Base-by-base conservation (phyloP, 2,329 filamentous ascomycete species). In the Samsoniella hepiali region DNA sequence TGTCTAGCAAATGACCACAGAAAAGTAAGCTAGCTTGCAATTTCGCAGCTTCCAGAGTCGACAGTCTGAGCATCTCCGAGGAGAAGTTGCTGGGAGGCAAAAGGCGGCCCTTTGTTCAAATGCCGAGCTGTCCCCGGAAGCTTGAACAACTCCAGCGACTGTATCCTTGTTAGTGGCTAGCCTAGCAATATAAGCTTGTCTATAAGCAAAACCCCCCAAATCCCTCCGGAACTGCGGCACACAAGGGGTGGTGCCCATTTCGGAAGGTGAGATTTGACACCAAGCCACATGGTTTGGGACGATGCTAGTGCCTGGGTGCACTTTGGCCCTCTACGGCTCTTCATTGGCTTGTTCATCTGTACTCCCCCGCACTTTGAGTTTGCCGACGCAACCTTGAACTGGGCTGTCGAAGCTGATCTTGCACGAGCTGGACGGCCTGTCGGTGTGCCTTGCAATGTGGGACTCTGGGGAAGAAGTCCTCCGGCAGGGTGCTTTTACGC, bases 201-300 rank as follows among this genome's bases (percentile, higher is more conserved):
- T 38, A 38, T 9, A 38, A 38, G 34, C 34, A 38, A 38, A 10
- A 5, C 9, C 3, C 34, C 3, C 34, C 5, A 38, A 38, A 38
- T 7, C n/a, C 47, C 47, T 27, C n/a, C 47, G 47, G 47, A 50
- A 50, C 9, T 50, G 17, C 47, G 47, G 47, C 47, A 50, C 47
- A 50, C 11, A 50, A 31, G 7, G n/a, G 11, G 47, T 31, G 34
- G 34, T 50, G 17, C 47, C 47, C 27, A 13, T 27, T 50, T 27
- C 27, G 47, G 47, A 50, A 50, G 47, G 47, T 50, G 47, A 50
- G 47, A 50, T 50, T 50, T 50, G 47, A 22, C 47, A 50, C 42
- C 15, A 45, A n/a, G 47, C 47, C 47, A 50, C 47, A 3, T 22
- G 3, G 22, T 50, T 8, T 31, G 6, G n/a, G n/a, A 13, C 47